Base-by-base conservation (phyloP, 495 filamentous ascomycete species). In the Cenococcum geophilum region DNA sequence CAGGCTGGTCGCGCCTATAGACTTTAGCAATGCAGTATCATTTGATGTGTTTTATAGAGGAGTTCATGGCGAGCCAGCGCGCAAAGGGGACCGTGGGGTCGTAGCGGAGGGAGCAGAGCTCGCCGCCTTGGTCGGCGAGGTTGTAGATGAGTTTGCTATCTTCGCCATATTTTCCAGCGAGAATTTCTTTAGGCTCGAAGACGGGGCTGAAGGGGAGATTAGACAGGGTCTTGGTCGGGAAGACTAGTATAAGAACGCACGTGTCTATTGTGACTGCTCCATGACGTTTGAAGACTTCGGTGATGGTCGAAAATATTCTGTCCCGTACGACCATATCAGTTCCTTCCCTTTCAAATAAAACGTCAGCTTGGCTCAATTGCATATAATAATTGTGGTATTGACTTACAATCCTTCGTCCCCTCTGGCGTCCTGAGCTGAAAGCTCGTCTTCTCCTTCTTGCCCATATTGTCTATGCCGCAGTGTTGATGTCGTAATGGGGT, bases 21-120 rank as follows among this genome's bases (percentile, higher is more conserved):
- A 95, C 90, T 74, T 93, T 93, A 59, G 89, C 89, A 63, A 93
- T 90, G 76, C 92, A 88, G 73, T 92, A 93, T 32, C 90, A 80
- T 74, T 93, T 95, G 73, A 95, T 91, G 67, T 74, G 82, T 70
- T 86, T 83, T 34, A 90, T 76, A 57, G 79, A 76, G 12, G 81
- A 71, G 77, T 92, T 92, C 88, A 91, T 91, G 62, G 89, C 89
- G 52, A 92, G 83, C 85, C 85, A 92, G 66, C 90, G 83, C 21
- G 89, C 89, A 67, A 91, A 92, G 20, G 88, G 89, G n/a, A 95
- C 91, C 0, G 92, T 95, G 63, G 96, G 75, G 72, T 96, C 92
- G 72, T 96, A 96, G 63, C 92, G 85, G 60, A 96, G 78, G 10
- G 88, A 88, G 77, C 85, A 88, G 68, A 91, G 78, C 76, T 93